These are phyloP conservation scores for Artemisia argyi DNA, from an alignment of 129 eudicot genomes.

Conservation along the genomic window DNA sequence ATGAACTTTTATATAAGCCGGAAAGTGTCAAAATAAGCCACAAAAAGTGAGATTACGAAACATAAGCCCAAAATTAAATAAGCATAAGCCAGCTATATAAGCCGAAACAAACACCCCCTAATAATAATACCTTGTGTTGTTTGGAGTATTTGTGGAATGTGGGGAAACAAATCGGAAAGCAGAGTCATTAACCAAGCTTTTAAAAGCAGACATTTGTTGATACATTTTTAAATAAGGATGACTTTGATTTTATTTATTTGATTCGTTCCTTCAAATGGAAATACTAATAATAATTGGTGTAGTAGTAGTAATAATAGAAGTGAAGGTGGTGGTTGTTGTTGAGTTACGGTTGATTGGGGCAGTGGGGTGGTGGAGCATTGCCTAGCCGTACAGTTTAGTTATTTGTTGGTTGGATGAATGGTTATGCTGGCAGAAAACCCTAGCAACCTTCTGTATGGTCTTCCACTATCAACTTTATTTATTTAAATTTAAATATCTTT, in stretches of 20 bases:
- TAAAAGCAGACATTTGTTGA: slow-evolving; percentile 38
- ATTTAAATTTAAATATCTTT: no score
- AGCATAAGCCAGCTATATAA: no score
- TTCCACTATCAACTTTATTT: not conserved
- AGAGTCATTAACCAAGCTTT: slow-evolving; percentile 23
- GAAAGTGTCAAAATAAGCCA: no score
- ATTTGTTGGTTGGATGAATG: not conserved
- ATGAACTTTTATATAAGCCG: no score
- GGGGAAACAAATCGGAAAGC: slow-evolving; percentile 26
- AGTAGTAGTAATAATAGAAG: not conserved
- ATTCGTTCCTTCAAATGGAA: no score
- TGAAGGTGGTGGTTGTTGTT: no score
- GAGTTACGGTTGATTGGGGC: slow-evolving; percentile 21
- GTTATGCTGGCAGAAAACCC: slow-evolving; percentile 23
- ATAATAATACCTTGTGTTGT: slow-evolving; percentile 16
- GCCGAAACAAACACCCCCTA: no score
- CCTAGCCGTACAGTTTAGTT: slow-evolving; percentile 1
- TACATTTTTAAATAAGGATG: not conserved
- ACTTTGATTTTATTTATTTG: no score
- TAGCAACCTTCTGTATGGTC: slow-evolving; percentile 14
- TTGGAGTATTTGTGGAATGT: slow-evolving; percentile 15
- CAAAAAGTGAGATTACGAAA: no score
- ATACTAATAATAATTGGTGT: not conserved
- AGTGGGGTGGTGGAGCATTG: slow-evolving; percentile 35
- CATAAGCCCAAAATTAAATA: no score